phyloP scores from a whole-genome alignment of 169 alveolate species.

The Plasmodium reichenowi region DNA sequence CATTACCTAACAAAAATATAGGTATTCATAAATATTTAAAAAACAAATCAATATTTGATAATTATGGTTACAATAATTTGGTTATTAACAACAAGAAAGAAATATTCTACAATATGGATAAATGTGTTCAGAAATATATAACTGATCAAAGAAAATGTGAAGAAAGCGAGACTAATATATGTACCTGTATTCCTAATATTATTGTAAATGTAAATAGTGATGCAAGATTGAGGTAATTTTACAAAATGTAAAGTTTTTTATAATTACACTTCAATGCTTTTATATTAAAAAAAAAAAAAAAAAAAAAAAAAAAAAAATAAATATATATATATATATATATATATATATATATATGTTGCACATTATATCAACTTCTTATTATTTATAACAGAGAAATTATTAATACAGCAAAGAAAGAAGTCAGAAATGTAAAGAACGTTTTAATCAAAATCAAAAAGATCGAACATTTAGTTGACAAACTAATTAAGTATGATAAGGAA shows the following conservation, averaged over 20 bases:
- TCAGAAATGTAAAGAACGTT: conserved; percentile 28
- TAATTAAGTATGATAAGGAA: conserved; percentile 46
- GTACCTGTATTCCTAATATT: conserved; percentile 41
- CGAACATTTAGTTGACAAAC: conserved; percentile 48
- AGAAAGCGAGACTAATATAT: conserved; percentile 13
- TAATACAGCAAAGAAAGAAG: conserved; percentile 57
- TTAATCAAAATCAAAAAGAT: conserved; percentile 43
- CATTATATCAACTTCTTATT: too few species aligned
- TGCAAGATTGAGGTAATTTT: conserved; percentile 60
- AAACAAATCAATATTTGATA: conserved; percentile 34
- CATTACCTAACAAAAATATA: conserved; percentile 25
- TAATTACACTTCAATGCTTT: too few species aligned
- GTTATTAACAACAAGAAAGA: conserved; percentile 1
- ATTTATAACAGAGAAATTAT: conserved; percentile 27
- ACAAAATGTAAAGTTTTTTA: too few species aligned
- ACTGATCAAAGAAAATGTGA: conserved; percentile 23
- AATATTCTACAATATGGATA: conserved; percentile 6
- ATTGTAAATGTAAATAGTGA: conserved; percentile 57
- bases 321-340: not conserved
- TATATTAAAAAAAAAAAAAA: not conserved
- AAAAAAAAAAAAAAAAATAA: not conserved
- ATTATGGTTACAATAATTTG: not conserved
- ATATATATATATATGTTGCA: not conserved
- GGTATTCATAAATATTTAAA: conserved; percentile 32
- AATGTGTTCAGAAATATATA: conserved; percentile 24